Conservation (phyloP, 148 eudicot species). For the Spergularia marina region DNA sequence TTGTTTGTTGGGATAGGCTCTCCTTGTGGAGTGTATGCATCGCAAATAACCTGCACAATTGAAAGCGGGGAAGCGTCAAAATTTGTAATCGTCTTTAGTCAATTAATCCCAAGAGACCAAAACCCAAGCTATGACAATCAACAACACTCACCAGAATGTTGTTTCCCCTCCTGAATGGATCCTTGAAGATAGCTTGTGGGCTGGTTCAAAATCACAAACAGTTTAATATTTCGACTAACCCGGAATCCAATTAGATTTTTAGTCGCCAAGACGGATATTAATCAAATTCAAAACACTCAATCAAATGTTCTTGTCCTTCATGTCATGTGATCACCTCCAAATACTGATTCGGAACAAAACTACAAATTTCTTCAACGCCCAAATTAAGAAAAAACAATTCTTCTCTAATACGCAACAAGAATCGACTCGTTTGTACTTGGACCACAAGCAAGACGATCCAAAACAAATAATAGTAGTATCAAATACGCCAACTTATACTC, state of each 20-base stretch:
- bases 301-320: neutral
- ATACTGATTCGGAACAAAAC: neutral
- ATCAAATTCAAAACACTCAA: neutral
- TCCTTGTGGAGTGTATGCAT: slow-evolving; percentile 64
- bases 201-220: slow-evolving; percentile 27
- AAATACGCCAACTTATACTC: neutral
- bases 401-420: neutral
- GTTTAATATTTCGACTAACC: neutral
- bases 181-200: slow-evolving; percentile 69
- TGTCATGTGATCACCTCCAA: neutral
- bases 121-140: neutral
- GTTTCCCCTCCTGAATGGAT: slow-evolving; percentile 76
- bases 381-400: neutral
- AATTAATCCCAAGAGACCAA: neutral
- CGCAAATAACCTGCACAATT: slow-evolving; percentile 52
- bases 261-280: too few species aligned
- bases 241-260: neutral
- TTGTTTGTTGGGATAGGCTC: slow-evolving; percentile 64
- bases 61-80: neutral
- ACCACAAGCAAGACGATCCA: slow-evolving; percentile 5
- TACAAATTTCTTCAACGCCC: neutral
- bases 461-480: neutral
- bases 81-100: neutral
- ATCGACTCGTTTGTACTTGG: neutral
- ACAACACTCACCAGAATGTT: slow-evolving; percentile 53